These are phyloP conservation scores for Tolypocladium cylindrosporum DNA, from an alignment of 2,329 filamentous ascomycete species.

Conservation along the genomic window DNA sequence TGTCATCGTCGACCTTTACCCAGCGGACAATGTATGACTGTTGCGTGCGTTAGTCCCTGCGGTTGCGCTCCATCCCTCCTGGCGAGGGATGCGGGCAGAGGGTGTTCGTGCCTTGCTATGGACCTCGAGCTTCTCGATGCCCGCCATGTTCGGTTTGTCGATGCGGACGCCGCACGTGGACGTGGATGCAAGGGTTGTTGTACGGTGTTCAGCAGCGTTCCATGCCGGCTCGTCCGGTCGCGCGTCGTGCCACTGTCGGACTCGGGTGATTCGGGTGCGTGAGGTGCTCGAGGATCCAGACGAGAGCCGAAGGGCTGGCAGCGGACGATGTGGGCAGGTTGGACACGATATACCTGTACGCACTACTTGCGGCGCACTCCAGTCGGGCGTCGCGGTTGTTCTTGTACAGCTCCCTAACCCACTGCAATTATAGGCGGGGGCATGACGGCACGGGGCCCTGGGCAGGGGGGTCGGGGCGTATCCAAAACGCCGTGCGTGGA, in stretches of 20 bases:
- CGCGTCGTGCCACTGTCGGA: not conserved
- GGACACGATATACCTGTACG: not conserved
- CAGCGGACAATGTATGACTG: constrained; percentile 97
- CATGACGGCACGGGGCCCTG: not conserved
- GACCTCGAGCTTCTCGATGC: constrained; percentile 93
- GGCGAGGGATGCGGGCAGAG: not conserved
- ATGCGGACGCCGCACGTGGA: not conserved
- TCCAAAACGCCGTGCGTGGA: constrained; percentile 2
- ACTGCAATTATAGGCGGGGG: not conserved
- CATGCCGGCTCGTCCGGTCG: constrained; percentile 2
- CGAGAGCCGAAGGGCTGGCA: not conserved
- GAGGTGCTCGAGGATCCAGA: not conserved
- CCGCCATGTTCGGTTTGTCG: constrained; percentile 53
- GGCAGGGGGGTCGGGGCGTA: not conserved
- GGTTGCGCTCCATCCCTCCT: not conserved
- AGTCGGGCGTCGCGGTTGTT: not conserved
- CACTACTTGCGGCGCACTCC: not conserved
- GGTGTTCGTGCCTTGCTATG: constrained; percentile 72
- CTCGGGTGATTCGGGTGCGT: not conserved
- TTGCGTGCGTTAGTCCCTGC: constrained; percentile 11
- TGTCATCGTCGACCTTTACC: constrained; percentile 81
- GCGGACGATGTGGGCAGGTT: not conserved
- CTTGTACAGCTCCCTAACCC: not conserved
- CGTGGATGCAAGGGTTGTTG: not conserved
- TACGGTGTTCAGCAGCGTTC: not conserved